Base-by-base conservation (phyloP, 2,329 filamentous ascomycete genomes). In the Colletotrichum nymphaeae region DNA sequence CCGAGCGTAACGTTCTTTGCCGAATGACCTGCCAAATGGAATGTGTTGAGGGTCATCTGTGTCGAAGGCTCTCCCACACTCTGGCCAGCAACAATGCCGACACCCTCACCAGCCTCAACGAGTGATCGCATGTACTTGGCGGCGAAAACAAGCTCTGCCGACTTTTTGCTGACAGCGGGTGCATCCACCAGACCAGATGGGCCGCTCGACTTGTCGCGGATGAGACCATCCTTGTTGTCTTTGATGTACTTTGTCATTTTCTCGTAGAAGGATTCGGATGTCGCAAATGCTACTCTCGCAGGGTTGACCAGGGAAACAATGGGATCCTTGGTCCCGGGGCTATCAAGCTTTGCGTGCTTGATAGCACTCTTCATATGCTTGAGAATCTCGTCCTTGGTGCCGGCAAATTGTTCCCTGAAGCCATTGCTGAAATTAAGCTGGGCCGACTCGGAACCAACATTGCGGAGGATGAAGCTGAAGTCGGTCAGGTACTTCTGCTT, bases 1-100 rank as follows among this genome's bases (percentile, higher is more conserved):
- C 97, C 97, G 24, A 98, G 90, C 0, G 97, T 99, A 80, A 99
- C 97, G 89, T 99, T 99, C 88, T 98, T 98, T 35, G 97, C 93
- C 24, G 97, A 95, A 87, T 98, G 96, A 80, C 97, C 97, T 83
- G 97, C 97, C 90, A 99, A 94, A 89, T 99, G 97, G 90, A 99
- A 99, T 32, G 97, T 99, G 85, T 99, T 99, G 68, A 99, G 87
- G 8, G 97, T 99, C 97, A 99, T 99, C 83, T 99, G 97, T 12
- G 97, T 99, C 2, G 95, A 98, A 9, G 97, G 97, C 81, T 99
- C 97, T 80, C 97, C 97, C 55, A 99, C 92, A 37, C 96, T 98
- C 84, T 99, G 97, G 11, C 95, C 95, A 63, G 97, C 97, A 72
- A 99, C 94, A 75, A 99, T 97, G 76, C 97, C 97, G 30, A 99